Evolutionary conservation across 2,329 filamentous ascomycete genomes (phyloP), one percentile per base, ranked within the genome.

Genomic region (Exophiala xenobiotica): DNA sequence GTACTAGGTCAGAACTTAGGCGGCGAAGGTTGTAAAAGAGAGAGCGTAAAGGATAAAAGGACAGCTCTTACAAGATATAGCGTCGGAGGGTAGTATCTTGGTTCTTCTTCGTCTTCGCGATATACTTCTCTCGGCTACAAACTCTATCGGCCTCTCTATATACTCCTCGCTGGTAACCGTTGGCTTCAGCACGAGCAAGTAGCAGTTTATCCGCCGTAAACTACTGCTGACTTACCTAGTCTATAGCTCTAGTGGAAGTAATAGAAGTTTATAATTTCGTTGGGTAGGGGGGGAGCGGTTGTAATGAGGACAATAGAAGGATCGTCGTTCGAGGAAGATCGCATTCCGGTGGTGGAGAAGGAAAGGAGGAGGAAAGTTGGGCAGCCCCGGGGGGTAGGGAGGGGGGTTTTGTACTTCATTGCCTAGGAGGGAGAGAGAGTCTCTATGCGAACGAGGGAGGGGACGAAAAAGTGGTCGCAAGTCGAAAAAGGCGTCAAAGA

Each of bases 81-180:
- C 27, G 41, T 37, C 27, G 3, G 12, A 56, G 24, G 4, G 42
- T 51, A 11, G 37, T 27, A 35, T 56, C 45, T 16, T 53, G 39
- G 18, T 53, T 6, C 14, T 26, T 43, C 20, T 48, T 37, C 18
- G 46, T 53, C 39, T 49, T 50, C 3, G 50, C 11, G n/a, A 56
- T 20, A 24, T 53, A 42, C 20, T 45, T 56, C 11, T 48, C 44
- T 45, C 3, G 9, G 14, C 37, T 22, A 19, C 39, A 18, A n/a
- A 53, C 37, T 19, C 43, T 19, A 20, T 53, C 44, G 8, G 3
- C 24, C 18, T 53, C 44, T 4, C 2, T 12, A 12, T 51, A 12
- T 19, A 24, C 42, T 22, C 42, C 35, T 37, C 27, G 11, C 11
- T 42, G 11, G 26, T 46, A 51, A 4, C 42, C 18, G n/a, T 33